These are phyloP conservation scores for Geotrichum cucujoidarum DNA, from an alignment of 1,139 yeast genomes.

Conservation along the genomic window DNA sequence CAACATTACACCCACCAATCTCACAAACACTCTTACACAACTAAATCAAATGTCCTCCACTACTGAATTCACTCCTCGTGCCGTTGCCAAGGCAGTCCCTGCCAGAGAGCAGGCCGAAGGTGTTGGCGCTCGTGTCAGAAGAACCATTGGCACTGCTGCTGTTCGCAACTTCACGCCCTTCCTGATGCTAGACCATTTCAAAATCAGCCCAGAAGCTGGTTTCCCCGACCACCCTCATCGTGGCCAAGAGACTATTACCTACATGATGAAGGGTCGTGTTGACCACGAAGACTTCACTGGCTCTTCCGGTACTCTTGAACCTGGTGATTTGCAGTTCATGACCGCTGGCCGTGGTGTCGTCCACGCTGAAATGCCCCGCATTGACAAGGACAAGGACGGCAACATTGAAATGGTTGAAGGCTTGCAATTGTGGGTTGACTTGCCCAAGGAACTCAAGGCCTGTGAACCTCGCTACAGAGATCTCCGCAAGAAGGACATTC, in stretches of 20 bases:
- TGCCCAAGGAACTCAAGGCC: slow-evolving; percentile 65
- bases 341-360: slow-evolving; percentile 90
- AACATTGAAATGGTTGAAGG: slow-evolving; percentile 47
- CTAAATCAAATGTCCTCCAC: slow-evolving; percentile 35
- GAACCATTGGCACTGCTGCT: slow-evolving; percentile 68
- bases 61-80: slow-evolving; percentile 37
- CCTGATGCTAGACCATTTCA: slow-evolving; percentile 77
- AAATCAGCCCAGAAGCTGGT: slow-evolving; percentile 57
- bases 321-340: slow-evolving; percentile 92
- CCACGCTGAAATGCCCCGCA: slow-evolving; percentile 82
- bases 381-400: slow-evolving; percentile 44
- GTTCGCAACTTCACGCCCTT: slow-evolving; percentile 78
- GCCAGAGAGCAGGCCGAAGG: slow-evolving; percentile 82
- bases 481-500: slow-evolving; percentile 65
- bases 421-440: slow-evolving; percentile 87
- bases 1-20: too few species aligned
- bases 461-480: slow-evolving; percentile 78
- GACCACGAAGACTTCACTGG: slow-evolving; percentile 95
- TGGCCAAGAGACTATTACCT: slow-evolving; percentile 85
- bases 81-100: slow-evolving; percentile 54
- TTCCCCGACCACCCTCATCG: slow-evolving; percentile 93
- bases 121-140: slow-evolving; percentile 76
- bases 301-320: slow-evolving; percentile 63
- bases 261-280: slow-evolving; percentile 65
- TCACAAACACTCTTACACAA: too few species aligned